Percentiles rank a stretch among this genome's conserved stretches.
These are phyloP conservation scores for Nemania sp. DNA, from an alignment of 2,329 filamentous ascomycete genomes.

Conservation along the genomic window DNA sequence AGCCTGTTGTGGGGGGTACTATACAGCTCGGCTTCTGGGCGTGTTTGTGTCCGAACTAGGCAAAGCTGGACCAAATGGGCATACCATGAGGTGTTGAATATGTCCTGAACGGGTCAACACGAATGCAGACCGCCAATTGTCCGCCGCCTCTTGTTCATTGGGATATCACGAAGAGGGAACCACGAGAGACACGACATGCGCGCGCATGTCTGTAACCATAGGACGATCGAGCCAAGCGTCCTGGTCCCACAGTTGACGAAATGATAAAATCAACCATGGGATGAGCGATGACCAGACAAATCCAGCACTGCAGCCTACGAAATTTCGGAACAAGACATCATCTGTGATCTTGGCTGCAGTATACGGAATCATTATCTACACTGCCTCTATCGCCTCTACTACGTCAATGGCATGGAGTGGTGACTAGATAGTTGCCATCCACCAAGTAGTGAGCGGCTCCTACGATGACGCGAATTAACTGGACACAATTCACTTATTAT, in stretches of 20 bases:
- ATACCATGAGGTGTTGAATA: not conserved
- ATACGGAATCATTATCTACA: not conserved
- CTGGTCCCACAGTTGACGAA: not conserved
- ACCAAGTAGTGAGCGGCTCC: too few relatives aligned
- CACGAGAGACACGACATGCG: not conserved
- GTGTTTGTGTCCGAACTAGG: not conserved
- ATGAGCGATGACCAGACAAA: not conserved
- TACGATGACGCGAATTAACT: too few relatives aligned
- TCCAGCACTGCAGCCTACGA: not conserved
- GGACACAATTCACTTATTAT: too few relatives aligned
- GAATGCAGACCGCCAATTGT: slow-evolving; percentile 10
- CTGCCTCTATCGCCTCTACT: not conserved
- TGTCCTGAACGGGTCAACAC: not conserved
- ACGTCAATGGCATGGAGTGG: not conserved
- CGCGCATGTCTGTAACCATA: not conserved
- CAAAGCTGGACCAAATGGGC: not conserved
- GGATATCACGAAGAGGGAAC: not conserved
- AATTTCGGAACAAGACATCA: not conserved
- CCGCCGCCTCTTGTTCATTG: not conserved
- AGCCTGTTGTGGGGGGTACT: slow-evolving; percentile 24
- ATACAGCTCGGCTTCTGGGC: not conserved
- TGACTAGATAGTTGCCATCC: not conserved
- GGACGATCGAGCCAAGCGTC: not conserved
- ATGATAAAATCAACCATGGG: not conserved
- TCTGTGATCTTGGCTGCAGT: not conserved